Evolutionary conservation across 352 stramenopile species (phyloP), one percentile per base, ranked within the genome.

Genomic region (Elongisporangium prolatum): DNA sequence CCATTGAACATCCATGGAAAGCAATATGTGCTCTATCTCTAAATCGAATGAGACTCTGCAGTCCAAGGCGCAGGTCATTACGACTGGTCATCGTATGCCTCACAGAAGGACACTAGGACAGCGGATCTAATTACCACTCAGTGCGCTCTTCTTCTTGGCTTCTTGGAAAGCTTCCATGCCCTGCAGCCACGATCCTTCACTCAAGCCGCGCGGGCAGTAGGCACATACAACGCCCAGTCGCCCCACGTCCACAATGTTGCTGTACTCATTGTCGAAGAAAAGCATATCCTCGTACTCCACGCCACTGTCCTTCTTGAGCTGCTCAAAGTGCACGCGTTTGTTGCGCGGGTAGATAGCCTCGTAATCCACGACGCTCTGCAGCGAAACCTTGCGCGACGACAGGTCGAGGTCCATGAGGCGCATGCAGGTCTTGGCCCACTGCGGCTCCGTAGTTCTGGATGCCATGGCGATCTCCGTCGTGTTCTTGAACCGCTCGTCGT

Each of bases 231-330:
- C 86, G 11, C 86, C 86, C 4, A 97, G 59, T 20, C 61, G 54
- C 18, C 73, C 60, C 21, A 97, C 79, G 55, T 89, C 69, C 18
- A 64, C 50, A 51, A 91, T 88, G 69, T 97, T 97, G 60, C 81
- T 75, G 37, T 75, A 77, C 67, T 97, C 86, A 61, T 97, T 97
- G 75, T 98, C 95, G 69, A 98, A 98, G 74, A 98, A 98, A 37
- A 98, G 77, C 95, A 98, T 98, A 57, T 96, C 80, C 69, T 97
- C 79, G 67, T 97, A 98, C 21, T 70, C 68, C 51, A 98, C 83
- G 28, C 84, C 80, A 47, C 89, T 98, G n/a, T 90, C 47, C 51
- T 97, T 80, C 56, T 88, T 75, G 25, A 98, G 66, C 56, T 92
- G 75, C 55, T 89, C 86, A 71, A 98, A 98, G 78, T 98, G 95